These are phyloP conservation scores for Echium plantagineum DNA, from an alignment of 257 asterid species.

Conservation along the genomic window DNA sequence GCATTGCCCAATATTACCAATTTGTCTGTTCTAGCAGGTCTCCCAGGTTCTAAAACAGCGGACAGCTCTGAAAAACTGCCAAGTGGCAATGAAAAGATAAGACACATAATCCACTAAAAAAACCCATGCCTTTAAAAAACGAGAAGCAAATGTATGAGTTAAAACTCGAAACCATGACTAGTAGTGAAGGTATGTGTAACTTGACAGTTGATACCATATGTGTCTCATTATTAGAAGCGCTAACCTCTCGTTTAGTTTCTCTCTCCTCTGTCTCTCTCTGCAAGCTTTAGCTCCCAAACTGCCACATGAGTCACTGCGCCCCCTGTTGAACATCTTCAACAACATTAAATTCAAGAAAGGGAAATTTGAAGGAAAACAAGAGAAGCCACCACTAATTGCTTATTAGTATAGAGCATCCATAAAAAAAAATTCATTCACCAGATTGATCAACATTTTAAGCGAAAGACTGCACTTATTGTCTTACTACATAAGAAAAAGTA, in stretches of 20 bases:
- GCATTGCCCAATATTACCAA: constrained; percentile 64
- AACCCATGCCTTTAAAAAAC: background rate
- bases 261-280: constrained; percentile 83
- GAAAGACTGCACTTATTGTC: too few relatives aligned
- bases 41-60: constrained; percentile 55
- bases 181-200: background rate
- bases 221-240: background rate
- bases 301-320: constrained; percentile 44
- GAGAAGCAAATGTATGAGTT: background rate
- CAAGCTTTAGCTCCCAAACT: constrained; percentile 65
- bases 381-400: background rate
- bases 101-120: background rate
- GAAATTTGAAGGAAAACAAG: background rate
- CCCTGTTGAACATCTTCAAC: constrained; percentile 26
- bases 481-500: too few relatives aligned
- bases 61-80: constrained; percentile 61
- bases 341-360: background rate
- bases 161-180: background rate
- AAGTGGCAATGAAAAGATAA: background rate
- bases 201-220: background rate
- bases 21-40: constrained; percentile 64
- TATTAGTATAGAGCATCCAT: background rate
- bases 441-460: too few relatives aligned
- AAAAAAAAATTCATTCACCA: background rate
- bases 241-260: constrained; percentile 69